A percentile compares a stretch with the other conserved stretches of the same genome.
Conservation (phyloP, 208 protist species). For the Borovskyia barvae region DNA sequence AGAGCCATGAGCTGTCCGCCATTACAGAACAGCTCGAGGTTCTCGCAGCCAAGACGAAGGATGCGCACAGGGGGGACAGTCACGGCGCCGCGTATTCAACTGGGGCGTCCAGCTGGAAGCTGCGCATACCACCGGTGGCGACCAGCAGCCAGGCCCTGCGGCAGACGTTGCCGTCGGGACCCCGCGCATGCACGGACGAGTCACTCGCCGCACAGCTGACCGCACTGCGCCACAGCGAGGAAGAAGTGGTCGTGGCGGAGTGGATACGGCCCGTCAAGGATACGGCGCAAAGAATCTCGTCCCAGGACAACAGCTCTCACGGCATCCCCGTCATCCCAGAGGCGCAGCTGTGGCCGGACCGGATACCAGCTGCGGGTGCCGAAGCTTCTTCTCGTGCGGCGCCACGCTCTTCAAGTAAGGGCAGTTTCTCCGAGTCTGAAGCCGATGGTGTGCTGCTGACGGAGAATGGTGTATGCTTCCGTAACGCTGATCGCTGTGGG, state of each 20-base stretch:
- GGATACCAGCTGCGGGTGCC: neutral
- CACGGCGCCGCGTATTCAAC: neutral
- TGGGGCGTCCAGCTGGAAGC: neutral
- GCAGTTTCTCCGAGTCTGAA: neutral
- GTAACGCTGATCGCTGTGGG: slow-evolving; percentile 37
- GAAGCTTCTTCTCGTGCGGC: neutral
- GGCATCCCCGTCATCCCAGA: neutral
- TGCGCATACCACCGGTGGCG: slow-evolving; percentile 15
- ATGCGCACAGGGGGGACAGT: neutral
- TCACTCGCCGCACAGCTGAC: slow-evolving; percentile 15
- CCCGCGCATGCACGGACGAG: neutral
- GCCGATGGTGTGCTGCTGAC: slow-evolving; percentile 29
- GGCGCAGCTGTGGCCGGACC: neutral
- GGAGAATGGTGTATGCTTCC: slow-evolving; percentile 72
- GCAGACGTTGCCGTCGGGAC: neutral
- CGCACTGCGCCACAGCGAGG: slow-evolving; percentile 28
- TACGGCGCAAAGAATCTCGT: too few relatives aligned
- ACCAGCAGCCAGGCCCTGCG: slow-evolving; percentile 15
- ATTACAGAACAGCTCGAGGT: slow-evolving; percentile 29
- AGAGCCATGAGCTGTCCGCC: slow-evolving; percentile 14
- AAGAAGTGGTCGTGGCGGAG: slow-evolving; percentile 46
- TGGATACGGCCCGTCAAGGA: slow-evolving; percentile 16
- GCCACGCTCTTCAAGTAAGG: neutral
- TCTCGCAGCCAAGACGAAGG: slow-evolving; percentile 9
- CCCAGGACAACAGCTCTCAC: neutral